Percentiles rank a stretch among this genome's conserved stretches.
Conservation (phyloP, 148 eudicot genomes). For the Euryodendron excelsum region DNA sequence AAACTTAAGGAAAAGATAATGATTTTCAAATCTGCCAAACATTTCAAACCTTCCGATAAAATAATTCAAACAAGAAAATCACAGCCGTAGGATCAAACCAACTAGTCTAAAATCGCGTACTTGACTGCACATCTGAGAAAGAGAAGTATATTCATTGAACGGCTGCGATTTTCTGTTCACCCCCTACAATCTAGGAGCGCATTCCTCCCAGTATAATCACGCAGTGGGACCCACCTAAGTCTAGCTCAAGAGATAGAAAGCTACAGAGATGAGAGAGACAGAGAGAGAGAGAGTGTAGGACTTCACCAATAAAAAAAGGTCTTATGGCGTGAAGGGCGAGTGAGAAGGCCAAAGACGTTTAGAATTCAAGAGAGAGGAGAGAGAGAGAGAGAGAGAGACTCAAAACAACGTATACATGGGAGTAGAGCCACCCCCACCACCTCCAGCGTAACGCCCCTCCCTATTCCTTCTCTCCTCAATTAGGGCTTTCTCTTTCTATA, state of each 20-base stretch:
- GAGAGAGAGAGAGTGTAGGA: neutral
- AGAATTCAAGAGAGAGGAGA: no score
- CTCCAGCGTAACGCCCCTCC: no score
- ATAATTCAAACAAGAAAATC: neutral
- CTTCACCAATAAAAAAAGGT: no score
- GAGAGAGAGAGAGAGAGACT: neutral
- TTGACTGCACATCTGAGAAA: neutral
- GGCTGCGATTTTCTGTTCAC: neutral
- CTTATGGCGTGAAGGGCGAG: slow-evolving; percentile 1
- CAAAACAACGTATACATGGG: neutral
- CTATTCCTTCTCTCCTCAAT: neutral
- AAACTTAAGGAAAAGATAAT: no score
- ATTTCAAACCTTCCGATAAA: no score
- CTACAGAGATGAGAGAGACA: neutral
- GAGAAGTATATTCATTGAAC: neutral
- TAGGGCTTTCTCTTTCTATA: neutral
- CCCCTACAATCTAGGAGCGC: neutral
- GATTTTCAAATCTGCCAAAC: neutral
- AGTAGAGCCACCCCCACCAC: no score
- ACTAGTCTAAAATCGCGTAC: no score
- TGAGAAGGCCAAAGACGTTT: slow-evolving; percentile 11
- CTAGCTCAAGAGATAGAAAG: neutral
- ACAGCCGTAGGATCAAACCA: neutral
- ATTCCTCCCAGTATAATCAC: neutral
- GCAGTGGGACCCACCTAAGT: no score